Evolutionary conservation across 2,329 filamentous ascomycete species (phyloP).

Genomic region (Sporothrix brunneoviolacea): DNA sequence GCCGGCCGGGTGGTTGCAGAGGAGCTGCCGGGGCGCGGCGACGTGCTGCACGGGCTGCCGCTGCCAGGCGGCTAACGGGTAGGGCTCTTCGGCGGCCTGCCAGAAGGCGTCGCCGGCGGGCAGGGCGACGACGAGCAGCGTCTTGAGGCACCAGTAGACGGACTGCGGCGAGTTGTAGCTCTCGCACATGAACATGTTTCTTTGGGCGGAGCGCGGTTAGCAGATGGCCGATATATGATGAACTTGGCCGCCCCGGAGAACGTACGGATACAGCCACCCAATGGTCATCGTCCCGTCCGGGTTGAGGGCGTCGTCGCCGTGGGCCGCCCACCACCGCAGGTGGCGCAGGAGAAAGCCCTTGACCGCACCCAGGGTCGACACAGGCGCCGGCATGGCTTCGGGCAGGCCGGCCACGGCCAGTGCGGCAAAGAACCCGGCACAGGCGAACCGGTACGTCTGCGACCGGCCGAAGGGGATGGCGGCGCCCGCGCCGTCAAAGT

Average conservation of each 20-base stretch:
- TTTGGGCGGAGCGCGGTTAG: background rate
- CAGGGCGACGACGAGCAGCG: constrained; percentile 37
- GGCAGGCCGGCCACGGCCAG: constrained; percentile 28
- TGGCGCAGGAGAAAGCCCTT: constrained; percentile 39
- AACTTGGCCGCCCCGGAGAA: background rate
- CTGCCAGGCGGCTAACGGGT: constrained; percentile 20
- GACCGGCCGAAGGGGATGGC: constrained; percentile 40
- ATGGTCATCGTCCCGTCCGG: constrained; percentile 38
- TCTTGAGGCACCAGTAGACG: constrained; percentile 48
- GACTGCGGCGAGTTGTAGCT: constrained; percentile 53
- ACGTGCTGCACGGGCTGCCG: constrained; percentile 19
- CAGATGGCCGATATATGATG: background rate
- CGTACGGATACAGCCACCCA: constrained; percentile 25
- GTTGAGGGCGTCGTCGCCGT: constrained; percentile 32
- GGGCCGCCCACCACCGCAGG: constrained; percentile 36
- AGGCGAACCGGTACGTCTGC: constrained; percentile 39
- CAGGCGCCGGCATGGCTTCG: constrained; percentile 26
- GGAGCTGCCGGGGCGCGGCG: constrained; percentile 37
- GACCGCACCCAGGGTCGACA: constrained; percentile 29
- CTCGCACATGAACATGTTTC: constrained; percentile 49
- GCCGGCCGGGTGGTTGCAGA: constrained; percentile 26
- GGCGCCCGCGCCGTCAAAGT: constrained; percentile 34
- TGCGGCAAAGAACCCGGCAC: constrained; percentile 36
- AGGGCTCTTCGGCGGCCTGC: constrained; percentile 31
- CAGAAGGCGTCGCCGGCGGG: constrained; percentile 37